Evolutionary conservation across 768 basidiomycete species (phyloP).

Genomic region (Podaxis sp.): DNA sequence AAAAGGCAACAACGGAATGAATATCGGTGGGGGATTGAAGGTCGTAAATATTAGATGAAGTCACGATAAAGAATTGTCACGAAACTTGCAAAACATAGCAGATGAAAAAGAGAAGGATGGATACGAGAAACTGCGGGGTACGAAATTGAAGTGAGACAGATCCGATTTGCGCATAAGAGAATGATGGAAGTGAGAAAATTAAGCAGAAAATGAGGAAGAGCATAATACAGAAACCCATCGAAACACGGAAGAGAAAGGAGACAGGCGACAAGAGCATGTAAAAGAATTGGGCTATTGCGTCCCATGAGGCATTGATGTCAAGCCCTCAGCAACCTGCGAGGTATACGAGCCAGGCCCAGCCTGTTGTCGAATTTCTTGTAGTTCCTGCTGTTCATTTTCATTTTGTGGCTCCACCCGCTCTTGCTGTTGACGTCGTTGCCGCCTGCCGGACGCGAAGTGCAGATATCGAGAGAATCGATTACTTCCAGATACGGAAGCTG

Average conservation of each 20-base stretch:
- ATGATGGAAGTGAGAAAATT: background rate
- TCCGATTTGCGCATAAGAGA: background rate
- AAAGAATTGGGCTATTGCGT: background rate
- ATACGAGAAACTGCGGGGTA: background rate
- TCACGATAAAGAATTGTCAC: background rate
- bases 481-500: background rate
- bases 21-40: too few species aligned
- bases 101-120: background rate
- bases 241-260: background rate
- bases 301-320: background rate
- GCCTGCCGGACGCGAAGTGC: conserved; percentile 42
- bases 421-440: conserved; percentile 18
- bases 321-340: background rate
- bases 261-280: background rate
- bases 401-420: background rate
- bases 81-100: background rate
- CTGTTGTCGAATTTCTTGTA: background rate
- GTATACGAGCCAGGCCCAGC: background rate
- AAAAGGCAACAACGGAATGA: too few species aligned
- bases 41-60: too few species aligned
- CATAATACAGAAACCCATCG: background rate
- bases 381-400: background rate
- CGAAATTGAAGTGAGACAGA: background rate
- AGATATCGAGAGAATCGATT: conserved; percentile 54
- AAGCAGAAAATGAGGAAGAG: background rate